Percentiles rank a stretch among this genome's conserved stretches.
These are phyloP conservation scores for Yamadazyma sp. DNA, from an alignment of 805 yeast genomes.

Conservation along the genomic window DNA sequence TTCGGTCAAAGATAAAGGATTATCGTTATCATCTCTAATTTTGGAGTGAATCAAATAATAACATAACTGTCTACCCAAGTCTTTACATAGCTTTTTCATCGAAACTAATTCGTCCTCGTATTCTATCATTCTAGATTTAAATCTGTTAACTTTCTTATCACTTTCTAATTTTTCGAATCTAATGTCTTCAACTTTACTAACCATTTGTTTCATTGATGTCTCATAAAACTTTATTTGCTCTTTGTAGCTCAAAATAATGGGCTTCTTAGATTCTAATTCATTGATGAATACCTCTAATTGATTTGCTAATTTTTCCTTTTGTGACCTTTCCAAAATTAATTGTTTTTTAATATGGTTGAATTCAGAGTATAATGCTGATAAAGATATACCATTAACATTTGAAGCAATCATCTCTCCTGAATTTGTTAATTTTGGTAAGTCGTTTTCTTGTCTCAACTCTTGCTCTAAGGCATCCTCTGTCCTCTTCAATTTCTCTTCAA, in stretches of 20 bases:
- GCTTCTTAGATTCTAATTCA: slow-evolving; percentile 77
- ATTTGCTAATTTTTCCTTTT: slow-evolving; percentile 64
- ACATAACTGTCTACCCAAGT: slow-evolving; percentile 82
- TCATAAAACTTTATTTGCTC: slow-evolving; percentile 52
- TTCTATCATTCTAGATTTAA: slow-evolving; percentile 35
- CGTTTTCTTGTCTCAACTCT: slow-evolving; percentile 37
- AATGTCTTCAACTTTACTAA: slow-evolving; percentile 48
- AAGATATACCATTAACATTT: slow-evolving; percentile 47
- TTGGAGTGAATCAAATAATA: slow-evolving; percentile 64
- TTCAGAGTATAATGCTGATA: slow-evolving; percentile 65
- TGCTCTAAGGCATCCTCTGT: slow-evolving; percentile 41
- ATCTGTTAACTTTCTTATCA: slow-evolving; percentile 35
- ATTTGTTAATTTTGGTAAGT: slow-evolving; percentile 47
- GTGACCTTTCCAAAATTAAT: slow-evolving; percentile 63
- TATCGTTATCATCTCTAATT: slow-evolving; percentile 51
- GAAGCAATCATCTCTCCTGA: slow-evolving; percentile 55
- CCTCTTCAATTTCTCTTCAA: slow-evolving; percentile 35
- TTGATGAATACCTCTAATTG: slow-evolving; percentile 69
- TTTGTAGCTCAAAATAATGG: slow-evolving; percentile 66
- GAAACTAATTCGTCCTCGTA: slow-evolving; percentile 45
- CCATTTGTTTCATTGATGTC: slow-evolving; percentile 54
- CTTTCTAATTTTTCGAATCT: slow-evolving; percentile 48
- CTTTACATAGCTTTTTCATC: slow-evolving; percentile 58
- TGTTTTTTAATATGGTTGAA: slow-evolving; percentile 62
- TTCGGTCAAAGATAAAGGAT: slow-evolving; percentile 65